phyloP scores from a whole-genome alignment of 169 alveolate species.

The Hepatocystis sp. region DNA sequence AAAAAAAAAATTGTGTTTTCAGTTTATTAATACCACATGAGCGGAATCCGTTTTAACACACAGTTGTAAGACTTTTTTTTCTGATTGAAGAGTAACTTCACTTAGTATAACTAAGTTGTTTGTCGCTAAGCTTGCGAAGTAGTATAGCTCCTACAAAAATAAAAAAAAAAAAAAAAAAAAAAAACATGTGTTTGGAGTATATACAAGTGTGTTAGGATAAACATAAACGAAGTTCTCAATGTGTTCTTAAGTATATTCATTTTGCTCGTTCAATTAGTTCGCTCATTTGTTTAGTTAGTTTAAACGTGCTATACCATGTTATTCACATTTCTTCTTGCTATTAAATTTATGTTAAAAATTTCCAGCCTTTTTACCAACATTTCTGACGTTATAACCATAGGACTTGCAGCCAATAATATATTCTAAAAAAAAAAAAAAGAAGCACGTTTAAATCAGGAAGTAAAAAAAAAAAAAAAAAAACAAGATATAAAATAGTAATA shows the following conservation, averaged over 20 bases:
- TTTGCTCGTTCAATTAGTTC: neutral
- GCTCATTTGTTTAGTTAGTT: neutral
- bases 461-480: slow-evolving; percentile 4
- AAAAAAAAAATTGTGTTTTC: too few relatives aligned
- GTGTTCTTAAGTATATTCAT: neutral
- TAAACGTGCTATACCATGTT: slow-evolving; percentile 11
- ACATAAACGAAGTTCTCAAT: too few relatives aligned
- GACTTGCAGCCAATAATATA: slow-evolving; percentile 69
- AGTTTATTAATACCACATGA: slow-evolving; percentile 70
- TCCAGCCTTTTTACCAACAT: slow-evolving; percentile 70
- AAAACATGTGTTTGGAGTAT: too few relatives aligned
- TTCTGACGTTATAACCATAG: slow-evolving; percentile 75
- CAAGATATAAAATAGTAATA: neutral
- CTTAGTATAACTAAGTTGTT: slow-evolving; percentile 78
- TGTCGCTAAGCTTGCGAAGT: slow-evolving; percentile 78
- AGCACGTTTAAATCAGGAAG: neutral
- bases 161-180: neutral
- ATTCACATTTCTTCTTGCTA: slow-evolving; percentile 45
- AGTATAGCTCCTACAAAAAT: slow-evolving; percentile 75
- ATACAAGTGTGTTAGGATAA: too few relatives aligned
- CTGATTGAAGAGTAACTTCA: slow-evolving; percentile 78
- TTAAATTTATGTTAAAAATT: slow-evolving; percentile 48
- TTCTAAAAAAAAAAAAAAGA: too few relatives aligned
- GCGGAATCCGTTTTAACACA: slow-evolving; percentile 79
- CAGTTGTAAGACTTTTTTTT: slow-evolving; percentile 57